Evolutionary conservation across 1,284 basidiomycete genomes (phyloP).

Genomic region (Gymnopus androsaceus): DNA sequence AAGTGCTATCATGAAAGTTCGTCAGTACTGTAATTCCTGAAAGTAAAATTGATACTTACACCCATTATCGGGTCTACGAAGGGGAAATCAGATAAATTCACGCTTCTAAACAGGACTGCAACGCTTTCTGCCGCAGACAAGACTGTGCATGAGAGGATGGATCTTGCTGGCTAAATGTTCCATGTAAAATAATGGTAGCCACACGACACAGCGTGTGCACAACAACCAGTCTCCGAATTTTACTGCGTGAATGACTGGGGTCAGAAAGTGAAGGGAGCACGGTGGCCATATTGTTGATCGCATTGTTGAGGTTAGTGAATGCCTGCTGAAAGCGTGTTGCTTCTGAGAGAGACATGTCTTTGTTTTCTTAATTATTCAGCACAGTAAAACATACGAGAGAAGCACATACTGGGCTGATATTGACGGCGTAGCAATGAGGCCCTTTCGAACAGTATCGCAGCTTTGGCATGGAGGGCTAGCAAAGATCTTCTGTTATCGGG

Average conservation of each 20-base stretch:
- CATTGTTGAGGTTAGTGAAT: slow-evolving; percentile 9
- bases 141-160: slow-evolving; percentile 4
- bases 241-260: not conserved
- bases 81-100: slow-evolving; percentile 15
- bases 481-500: slow-evolving; percentile 20
- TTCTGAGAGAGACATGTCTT: slow-evolving; percentile 15
- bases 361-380: too few species aligned
- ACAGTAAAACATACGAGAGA: not conserved
- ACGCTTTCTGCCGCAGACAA: slow-evolving; percentile 12
- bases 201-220: slow-evolving; percentile 10
- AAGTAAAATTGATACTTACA: too few species aligned
- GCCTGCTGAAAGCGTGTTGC: slow-evolving; percentile 14
- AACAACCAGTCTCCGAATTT: slow-evolving; percentile 7
- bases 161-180: slow-evolving; percentile 8
- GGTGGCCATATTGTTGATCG: slow-evolving; percentile 10
- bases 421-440: slow-evolving; percentile 19
- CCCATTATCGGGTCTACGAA: slow-evolving; percentile 28
- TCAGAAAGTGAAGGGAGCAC: slow-evolving; percentile 3
- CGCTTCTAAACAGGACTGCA: slow-evolving; percentile 3
- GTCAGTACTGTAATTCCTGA: too few species aligned
- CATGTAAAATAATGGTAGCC: slow-evolving; percentile 11
- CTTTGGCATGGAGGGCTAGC: slow-evolving; percentile 26
- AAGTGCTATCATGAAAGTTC: slow-evolving; percentile 13
- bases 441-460: slow-evolving; percentile 27
- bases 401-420: slow-evolving; percentile 20